Conservation (phyloP, 176 grass and related monocot genomes). For the Pontederia crassipes region DNA sequence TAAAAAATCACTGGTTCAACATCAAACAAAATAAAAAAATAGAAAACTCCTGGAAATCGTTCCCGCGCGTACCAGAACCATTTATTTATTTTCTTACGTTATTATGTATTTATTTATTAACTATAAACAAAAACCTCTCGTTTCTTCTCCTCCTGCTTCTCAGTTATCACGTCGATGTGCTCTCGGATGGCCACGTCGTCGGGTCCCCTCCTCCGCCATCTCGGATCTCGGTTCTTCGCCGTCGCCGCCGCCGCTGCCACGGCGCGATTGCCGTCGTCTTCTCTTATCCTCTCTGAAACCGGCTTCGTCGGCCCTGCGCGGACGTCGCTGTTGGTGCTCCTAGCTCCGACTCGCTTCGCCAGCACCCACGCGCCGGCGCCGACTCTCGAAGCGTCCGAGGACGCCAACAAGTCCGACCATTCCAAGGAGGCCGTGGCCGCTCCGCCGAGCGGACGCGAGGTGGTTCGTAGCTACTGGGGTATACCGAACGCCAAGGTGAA, state of each 20-base stretch:
- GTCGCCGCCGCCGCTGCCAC: neutral
- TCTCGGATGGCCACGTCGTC: conserved; percentile 32
- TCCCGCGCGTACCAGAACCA: too few species aligned
- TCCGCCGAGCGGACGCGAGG: conserved; percentile 32
- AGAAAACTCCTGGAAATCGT: too few species aligned
- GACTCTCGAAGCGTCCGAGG: neutral
- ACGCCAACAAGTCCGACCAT: neutral
- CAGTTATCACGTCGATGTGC: conserved; percentile 26
- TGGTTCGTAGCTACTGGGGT: conserved; percentile 62
- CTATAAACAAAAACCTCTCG: too few species aligned
- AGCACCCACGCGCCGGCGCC: conserved; percentile 1
- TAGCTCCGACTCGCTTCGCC: neutral
- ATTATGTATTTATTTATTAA: too few species aligned
- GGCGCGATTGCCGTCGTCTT: too few species aligned
- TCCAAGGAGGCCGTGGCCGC: conserved; percentile 17
- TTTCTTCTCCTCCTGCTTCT: neutral
- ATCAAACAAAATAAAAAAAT: too few species aligned
- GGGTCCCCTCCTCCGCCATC: conserved; percentile 33
- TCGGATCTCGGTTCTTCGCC: conserved; percentile 25
- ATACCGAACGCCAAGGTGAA: conserved; percentile 42
- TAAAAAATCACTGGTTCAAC: too few species aligned
- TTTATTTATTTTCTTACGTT: too few species aligned
- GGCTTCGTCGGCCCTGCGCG: neutral
- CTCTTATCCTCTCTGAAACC: neutral
- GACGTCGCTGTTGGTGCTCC: neutral